Percentiles rank a stretch among this genome's conserved stretches.
phyloP scores from a whole-genome alignment of 345 rosid species.

The Noccaea caerulescens region DNA sequence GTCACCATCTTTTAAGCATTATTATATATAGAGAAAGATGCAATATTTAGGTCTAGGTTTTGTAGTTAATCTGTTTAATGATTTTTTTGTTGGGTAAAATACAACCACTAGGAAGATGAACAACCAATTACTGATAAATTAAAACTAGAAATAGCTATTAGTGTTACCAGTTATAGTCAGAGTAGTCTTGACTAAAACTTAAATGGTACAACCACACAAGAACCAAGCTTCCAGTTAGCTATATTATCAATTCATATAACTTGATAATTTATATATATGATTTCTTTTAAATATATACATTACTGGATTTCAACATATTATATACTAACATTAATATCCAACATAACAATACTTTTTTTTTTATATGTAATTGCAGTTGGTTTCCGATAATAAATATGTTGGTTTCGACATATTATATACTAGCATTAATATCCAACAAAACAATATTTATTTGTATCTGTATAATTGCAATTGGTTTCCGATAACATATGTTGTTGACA shows the following conservation, averaged over 20 bases:
- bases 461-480: constrained; percentile 1
- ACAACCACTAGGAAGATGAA: constrained; percentile 38
- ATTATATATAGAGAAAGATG: not conserved
- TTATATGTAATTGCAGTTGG: not conserved
- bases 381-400: not conserved
- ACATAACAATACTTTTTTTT: not conserved
- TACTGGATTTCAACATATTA: not conserved
- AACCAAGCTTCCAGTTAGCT: constrained; percentile 11
- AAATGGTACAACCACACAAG: constrained; percentile 41
- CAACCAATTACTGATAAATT: constrained; percentile 14
- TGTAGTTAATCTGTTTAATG: constrained; percentile 26
- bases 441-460: not conserved
- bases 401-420: not conserved
- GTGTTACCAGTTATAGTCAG: constrained; percentile 30
- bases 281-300: not conserved
- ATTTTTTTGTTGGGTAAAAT: not conserved
- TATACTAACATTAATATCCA: not conserved
- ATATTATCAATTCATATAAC: not conserved
- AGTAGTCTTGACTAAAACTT: constrained; percentile 38
- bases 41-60: constrained; percentile 18
- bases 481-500: not conserved
- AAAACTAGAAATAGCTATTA: constrained; percentile 29
- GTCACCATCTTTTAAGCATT: constrained; percentile 12
- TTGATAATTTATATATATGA: not conserved
- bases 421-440: not conserved